Conservation (phyloP, 768 basidiomycete species). For the Hygrocybe punicea region DNA sequence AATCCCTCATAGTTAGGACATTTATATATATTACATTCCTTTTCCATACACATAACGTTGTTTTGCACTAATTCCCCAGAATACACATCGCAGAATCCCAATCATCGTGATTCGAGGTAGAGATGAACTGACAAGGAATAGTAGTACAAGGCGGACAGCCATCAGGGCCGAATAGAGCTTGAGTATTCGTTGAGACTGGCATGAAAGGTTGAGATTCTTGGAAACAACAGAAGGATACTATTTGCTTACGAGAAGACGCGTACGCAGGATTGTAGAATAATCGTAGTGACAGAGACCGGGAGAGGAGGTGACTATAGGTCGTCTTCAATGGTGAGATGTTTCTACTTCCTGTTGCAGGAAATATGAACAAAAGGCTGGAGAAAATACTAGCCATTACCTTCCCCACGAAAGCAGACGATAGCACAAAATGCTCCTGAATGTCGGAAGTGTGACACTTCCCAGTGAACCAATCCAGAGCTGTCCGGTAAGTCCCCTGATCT, state of each 20-base stretch:
- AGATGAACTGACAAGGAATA: conserved; percentile 53
- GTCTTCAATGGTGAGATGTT: background rate
- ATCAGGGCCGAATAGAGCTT: conserved; percentile 20
- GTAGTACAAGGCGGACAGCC: conserved; percentile 40
- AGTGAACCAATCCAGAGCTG: conserved; percentile 31
- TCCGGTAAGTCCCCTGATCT: conserved; percentile 11
- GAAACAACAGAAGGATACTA: background rate
- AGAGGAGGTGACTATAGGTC: conserved; percentile 2
- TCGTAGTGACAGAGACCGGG: conserved; percentile 41
- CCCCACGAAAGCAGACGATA: conserved; percentile 43
- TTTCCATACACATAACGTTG: conserved; percentile 11
- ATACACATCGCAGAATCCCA: conserved; percentile 61
- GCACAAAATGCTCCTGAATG: conserved; percentile 41
- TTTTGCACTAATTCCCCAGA: conserved; percentile 21
- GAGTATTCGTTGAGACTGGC: conserved; percentile 21
- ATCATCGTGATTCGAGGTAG: conserved; percentile 38
- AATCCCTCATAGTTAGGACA: conserved; percentile 36
- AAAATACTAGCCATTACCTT: conserved; percentile 22
- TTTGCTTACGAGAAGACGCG: conserved; percentile 28
- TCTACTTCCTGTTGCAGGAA: background rate
- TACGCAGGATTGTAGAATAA: conserved; percentile 42
- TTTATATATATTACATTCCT: background rate
- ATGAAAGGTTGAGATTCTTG: background rate
- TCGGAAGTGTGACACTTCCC: conserved; percentile 49
- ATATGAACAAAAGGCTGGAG: background rate